phyloP scores from a whole-genome alignment of 2,329 filamentous ascomycete genomes.

The Scytalidium lignicola region DNA sequence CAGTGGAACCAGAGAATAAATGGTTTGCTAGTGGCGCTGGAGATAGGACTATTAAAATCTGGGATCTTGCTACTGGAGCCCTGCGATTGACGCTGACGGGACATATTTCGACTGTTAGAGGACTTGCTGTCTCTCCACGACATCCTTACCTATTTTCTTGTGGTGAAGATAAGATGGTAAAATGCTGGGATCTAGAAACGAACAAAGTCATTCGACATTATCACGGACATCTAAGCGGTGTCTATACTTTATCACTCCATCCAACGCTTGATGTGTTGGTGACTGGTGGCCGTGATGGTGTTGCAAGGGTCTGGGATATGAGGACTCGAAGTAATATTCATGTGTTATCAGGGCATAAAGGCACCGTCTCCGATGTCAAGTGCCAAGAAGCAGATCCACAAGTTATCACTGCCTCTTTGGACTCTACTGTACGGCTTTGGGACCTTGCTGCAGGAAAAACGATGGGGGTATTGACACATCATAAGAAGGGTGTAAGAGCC shows the following conservation, averaged over 20 bases:
- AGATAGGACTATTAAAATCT: conserved; percentile 97
- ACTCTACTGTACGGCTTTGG: conserved; percentile 88
- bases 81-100: conserved; percentile 83
- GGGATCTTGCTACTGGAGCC: conserved; percentile 88
- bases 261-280: conserved; percentile 92
- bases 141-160: conserved; percentile 98
- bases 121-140: conserved; percentile 83
- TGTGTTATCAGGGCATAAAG: conserved; percentile 84
- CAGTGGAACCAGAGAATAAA: conserved; percentile 92
- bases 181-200: conserved; percentile 99
- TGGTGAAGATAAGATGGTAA: conserved; percentile 99
- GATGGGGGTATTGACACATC: conserved; percentile 92
- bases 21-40: conserved; percentile 97
- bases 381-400: conserved; percentile 97
- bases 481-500: conserved; percentile 93
- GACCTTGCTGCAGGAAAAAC: conserved; percentile 94
- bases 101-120: conserved; percentile 89
- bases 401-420: conserved; percentile 87
- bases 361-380: conserved; percentile 81
- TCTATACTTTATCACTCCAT: conserved; percentile 90
- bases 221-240: conserved; percentile 92
- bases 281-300: conserved; percentile 90
- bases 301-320: conserved; percentile 98
- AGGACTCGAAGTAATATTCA: conserved; percentile 92
- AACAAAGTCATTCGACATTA: conserved; percentile 99